Percentiles rank a stretch among this genome's conserved stretches.
These are phyloP conservation scores for Teratosphaeria gauchensis DNA, from an alignment of 2,329 filamentous ascomycete species.

Conservation along the genomic window DNA sequence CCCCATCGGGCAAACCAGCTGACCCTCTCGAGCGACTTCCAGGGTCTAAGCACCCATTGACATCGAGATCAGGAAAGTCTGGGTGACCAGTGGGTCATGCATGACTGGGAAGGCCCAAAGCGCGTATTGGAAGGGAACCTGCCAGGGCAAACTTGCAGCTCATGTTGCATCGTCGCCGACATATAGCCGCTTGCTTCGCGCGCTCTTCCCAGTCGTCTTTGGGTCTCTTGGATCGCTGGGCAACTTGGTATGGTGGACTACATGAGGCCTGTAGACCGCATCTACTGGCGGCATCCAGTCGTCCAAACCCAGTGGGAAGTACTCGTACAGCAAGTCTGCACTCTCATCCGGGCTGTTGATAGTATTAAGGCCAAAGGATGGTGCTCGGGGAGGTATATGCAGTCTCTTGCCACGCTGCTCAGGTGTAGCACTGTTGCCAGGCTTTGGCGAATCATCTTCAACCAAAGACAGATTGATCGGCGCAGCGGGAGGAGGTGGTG, in stretches of 20 bases:
- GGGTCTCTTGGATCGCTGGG: conserved; percentile 38
- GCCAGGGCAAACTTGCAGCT: conserved; percentile 1
- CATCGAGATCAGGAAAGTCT: no score
- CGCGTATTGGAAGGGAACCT: background rate
- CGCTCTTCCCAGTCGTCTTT: conserved; percentile 13
- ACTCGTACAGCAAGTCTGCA: conserved; percentile 82
- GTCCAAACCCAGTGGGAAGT: conserved; percentile 83
- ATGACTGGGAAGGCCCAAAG: background rate
- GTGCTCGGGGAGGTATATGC: conserved; percentile 29
- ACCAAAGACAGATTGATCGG: conserved; percentile 48
- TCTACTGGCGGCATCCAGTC: conserved; percentile 90
- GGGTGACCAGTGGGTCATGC: background rate
- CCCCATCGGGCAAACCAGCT: no score
- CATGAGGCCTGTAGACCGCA: conserved; percentile 81
- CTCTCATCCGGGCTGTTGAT: conserved; percentile 61
- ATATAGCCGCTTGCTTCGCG: conserved; percentile 37
- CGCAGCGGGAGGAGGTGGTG: conserved; percentile 31
- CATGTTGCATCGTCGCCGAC: conserved; percentile 36
- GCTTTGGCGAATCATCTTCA: conserved; percentile 43
- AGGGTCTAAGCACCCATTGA: no score
- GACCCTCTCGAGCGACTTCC: no score
- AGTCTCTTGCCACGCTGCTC: conserved; percentile 16
- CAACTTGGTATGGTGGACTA: conserved; percentile 73
- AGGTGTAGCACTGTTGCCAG: conserved; percentile 13
- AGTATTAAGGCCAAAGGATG: conserved; percentile 38